Conservation (phyloP, 768 basidiomycete genomes). For the Russula griseocarnosa region DNA sequence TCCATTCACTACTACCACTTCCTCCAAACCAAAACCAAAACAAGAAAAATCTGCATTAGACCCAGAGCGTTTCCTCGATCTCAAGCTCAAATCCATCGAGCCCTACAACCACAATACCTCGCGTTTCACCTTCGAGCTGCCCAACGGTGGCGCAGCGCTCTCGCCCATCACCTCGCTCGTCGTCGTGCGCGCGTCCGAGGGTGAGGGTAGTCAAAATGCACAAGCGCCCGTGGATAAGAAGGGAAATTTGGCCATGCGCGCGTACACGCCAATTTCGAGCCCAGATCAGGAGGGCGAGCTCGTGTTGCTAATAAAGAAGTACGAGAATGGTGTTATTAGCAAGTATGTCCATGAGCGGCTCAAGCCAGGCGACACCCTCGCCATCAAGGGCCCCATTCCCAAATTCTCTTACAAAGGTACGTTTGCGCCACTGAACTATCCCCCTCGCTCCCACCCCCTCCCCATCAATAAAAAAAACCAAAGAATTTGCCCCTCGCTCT, state of each 20-base stretch:
- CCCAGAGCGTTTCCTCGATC: conserved; percentile 69
- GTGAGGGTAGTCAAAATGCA: conserved; percentile 45
- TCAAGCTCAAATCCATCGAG: conserved; percentile 74
- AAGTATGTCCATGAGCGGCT: conserved; percentile 70
- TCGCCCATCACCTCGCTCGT: conserved; percentile 78
- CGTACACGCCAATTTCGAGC: conserved; percentile 89
- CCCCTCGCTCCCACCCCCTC: not conserved
- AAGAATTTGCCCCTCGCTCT: no score
- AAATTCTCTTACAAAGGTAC: conserved; percentile 85
- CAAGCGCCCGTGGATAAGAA: conserved; percentile 56
- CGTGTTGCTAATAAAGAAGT: conserved; percentile 79
- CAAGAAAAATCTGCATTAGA: conserved; percentile 69
- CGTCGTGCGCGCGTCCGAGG: conserved; percentile 68
- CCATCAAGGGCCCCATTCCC: conserved; percentile 85
- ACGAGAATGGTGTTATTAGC: conserved; percentile 78
- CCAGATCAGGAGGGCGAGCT: conserved; percentile 73
- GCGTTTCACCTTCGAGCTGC: conserved; percentile 77
- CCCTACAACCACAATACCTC: conserved; percentile 96
- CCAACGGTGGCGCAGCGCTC: conserved; percentile 70
- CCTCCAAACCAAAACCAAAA: conserved; percentile 33
- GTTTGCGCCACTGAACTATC: conserved; percentile 6
- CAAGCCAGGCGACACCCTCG: conserved; percentile 76
- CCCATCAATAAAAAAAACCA: not conserved
- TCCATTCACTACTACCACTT: conserved; percentile 20
- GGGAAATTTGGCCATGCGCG: conserved; percentile 83